Conservation (phyloP, 768 basidiomycete genomes). For the Galerina marginata region DNA sequence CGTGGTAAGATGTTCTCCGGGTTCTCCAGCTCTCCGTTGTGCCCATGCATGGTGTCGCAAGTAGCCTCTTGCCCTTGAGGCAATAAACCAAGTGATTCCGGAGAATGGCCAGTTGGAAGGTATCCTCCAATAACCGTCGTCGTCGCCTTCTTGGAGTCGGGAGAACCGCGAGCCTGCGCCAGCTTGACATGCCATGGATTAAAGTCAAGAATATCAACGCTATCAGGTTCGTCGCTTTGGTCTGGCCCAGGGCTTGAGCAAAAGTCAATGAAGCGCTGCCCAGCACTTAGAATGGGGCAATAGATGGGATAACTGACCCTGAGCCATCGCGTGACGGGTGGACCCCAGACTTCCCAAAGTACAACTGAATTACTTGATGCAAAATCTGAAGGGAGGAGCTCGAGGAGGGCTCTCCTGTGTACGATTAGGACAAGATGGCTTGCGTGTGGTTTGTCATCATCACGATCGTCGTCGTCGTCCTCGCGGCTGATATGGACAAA, state of each 20-base stretch:
- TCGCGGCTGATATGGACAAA: constrained; percentile 1
- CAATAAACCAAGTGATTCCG: no score
- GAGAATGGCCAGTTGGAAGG: not conserved
- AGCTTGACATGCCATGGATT: constrained; percentile 18
- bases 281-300: constrained; percentile 17
- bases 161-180: not conserved
- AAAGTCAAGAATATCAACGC: constrained; percentile 18
- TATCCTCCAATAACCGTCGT: not conserved
- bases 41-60: no score
- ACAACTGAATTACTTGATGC: not conserved
- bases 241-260: not conserved
- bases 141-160: not conserved
- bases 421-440: constrained; percentile 11
- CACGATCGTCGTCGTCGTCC: not conserved
- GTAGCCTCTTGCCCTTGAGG: not conserved
- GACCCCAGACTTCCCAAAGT: constrained; percentile 12
- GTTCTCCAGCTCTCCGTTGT: not conserved
- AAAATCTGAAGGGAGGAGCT: not conserved
- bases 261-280: constrained; percentile 5
- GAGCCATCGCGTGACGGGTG: constrained; percentile 11
- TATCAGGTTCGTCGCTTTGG: not conserved
- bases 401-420: constrained; percentile 12
- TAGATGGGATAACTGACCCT: constrained; percentile 1
- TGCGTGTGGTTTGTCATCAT: no score
- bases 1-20: not conserved